These are phyloP conservation scores for Arthrobotrys pseudoclavata DNA, from an alignment of 2,329 filamentous ascomycete genomes.

Conservation along the genomic window DNA sequence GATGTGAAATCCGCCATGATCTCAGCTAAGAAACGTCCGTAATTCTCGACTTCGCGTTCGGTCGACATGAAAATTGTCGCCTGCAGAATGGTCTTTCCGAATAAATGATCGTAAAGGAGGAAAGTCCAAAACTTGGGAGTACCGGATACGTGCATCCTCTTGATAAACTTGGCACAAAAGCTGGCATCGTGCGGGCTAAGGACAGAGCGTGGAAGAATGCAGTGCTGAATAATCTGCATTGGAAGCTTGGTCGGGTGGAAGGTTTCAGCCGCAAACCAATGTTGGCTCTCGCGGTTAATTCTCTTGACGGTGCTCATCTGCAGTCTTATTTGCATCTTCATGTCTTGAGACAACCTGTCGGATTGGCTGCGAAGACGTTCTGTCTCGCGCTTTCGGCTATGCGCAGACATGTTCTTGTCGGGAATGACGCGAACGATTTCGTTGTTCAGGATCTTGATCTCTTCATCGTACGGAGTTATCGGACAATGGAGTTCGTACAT, in stretches of 20 bases:
- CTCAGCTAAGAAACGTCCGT: conserved; percentile 91
- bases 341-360: conserved; percentile 79
- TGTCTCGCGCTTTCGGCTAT: conserved; percentile 72
- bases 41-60: conserved; percentile 88
- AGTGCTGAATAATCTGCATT: conserved; percentile 85
- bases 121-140: conserved; percentile 89
- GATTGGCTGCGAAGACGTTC: conserved; percentile 78
- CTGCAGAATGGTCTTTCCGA: conserved; percentile 83
- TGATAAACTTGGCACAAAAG: conserved; percentile 87
- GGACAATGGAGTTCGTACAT: conserved; percentile 85
- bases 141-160: conserved; percentile 85
- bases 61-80: conserved; percentile 90
- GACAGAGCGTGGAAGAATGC: conserved; percentile 87
- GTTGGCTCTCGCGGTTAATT: conserved; percentile 79
- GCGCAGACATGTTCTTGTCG: conserved; percentile 71
- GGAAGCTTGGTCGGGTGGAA: conserved; percentile 77
- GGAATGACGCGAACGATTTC: conserved; percentile 79
- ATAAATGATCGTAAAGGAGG: conserved; percentile 84
- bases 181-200: conserved; percentile 89
- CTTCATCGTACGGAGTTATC: conserved; percentile 81
- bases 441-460: conserved; percentile 77
- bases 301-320: conserved; percentile 77
- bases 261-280: conserved; percentile 78
- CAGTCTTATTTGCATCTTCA: conserved; percentile 77
- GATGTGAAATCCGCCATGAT: conserved; percentile 81